A percentile compares a stretch with the other conserved stretches of the same genome.
phyloP scores from a whole-genome alignment of 495 filamentous ascomycete species.

The Tuber umbilicatum region DNA sequence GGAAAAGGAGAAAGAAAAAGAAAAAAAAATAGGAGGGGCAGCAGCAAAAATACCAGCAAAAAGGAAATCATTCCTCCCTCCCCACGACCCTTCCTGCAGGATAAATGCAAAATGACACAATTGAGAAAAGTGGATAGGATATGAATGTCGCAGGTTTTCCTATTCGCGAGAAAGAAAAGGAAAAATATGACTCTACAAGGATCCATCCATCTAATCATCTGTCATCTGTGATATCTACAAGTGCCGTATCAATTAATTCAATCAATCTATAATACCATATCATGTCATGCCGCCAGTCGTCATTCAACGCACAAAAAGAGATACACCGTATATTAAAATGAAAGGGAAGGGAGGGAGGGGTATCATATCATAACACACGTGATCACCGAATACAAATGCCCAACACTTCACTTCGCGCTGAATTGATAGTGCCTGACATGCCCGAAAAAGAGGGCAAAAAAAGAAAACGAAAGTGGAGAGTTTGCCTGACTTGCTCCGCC shows the following conservation, averaged over 20 bases:
- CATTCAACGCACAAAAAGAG: conserved; percentile 3
- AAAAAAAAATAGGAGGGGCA: background rate
- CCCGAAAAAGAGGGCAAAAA: conserved; percentile 6
- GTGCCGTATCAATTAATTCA: background rate
- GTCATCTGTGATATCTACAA: background rate
- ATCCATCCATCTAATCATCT: background rate
- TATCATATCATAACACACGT: conserved; percentile 3
- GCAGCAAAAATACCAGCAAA: background rate
- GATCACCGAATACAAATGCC: conserved; percentile 3
- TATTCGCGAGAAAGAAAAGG: background rate
- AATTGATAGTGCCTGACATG: background rate
- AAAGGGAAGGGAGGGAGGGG: background rate
- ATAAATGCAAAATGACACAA: conserved; percentile 1
- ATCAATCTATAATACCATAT: background rate
- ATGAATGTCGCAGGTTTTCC: background rate
- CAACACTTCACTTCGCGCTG: background rate
- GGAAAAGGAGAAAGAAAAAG: background rate
- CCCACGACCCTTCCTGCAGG: background rate
- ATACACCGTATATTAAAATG: background rate
- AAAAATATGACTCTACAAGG: background rate
- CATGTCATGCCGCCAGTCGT: background rate
- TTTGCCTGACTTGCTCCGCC: conserved; percentile 24
- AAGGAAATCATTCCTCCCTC: background rate
- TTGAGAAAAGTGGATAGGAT: background rate
- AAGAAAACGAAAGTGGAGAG: conserved; percentile 17